phyloP scores from a whole-genome alignment of 306 rosid genomes.

The Sechiopsis laciniata region DNA sequence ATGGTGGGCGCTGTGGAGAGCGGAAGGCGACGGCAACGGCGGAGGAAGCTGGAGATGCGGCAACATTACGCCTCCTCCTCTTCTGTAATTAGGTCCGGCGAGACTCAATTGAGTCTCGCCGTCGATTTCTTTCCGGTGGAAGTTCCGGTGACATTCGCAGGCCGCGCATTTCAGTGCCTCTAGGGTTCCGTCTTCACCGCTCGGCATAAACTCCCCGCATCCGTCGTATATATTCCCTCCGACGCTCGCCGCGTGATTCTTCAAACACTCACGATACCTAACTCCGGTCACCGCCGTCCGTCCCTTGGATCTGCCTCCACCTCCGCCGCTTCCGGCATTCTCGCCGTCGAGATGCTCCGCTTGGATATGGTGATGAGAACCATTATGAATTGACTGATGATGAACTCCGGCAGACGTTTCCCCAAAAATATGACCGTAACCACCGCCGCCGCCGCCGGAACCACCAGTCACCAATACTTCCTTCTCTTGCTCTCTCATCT shows the following conservation, averaged over 20 bases:
- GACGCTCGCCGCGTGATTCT: slow-evolving; percentile 49
- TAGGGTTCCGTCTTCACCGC: slow-evolving; percentile 44
- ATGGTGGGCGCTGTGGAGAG: slow-evolving; percentile 27
- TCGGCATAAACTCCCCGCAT: slow-evolving; percentile 58
- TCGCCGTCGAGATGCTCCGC: neutral
- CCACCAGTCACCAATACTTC: slow-evolving; percentile 35
- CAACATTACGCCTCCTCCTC: slow-evolving; percentile 27
- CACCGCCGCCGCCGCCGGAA: neutral
- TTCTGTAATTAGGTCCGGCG: slow-evolving; percentile 29
- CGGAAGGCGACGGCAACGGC: slow-evolving; percentile 29
- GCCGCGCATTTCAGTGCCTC: slow-evolving; percentile 52
- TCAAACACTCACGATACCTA: slow-evolving; percentile 41
- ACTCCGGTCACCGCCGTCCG: neutral
- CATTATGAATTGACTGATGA: neutral
- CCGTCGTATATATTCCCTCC: slow-evolving; percentile 50
- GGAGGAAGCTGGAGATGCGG: slow-evolving; percentile 45
- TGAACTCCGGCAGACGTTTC: slow-evolving; percentile 7
- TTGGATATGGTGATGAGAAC: slow-evolving; percentile 6
- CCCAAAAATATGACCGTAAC: slow-evolving; percentile 7
- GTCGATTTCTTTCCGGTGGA: slow-evolving; percentile 48
- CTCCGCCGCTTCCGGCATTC: too few relatives aligned
- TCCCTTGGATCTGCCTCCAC: slow-evolving; percentile 18
- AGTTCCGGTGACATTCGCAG: slow-evolving; percentile 18
- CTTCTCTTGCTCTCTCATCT: slow-evolving; percentile 35
- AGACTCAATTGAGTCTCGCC: slow-evolving; percentile 32